phyloP scores from a whole-genome alignment of 2,329 filamentous ascomycete genomes.

The Xylariaceae sp. region DNA sequence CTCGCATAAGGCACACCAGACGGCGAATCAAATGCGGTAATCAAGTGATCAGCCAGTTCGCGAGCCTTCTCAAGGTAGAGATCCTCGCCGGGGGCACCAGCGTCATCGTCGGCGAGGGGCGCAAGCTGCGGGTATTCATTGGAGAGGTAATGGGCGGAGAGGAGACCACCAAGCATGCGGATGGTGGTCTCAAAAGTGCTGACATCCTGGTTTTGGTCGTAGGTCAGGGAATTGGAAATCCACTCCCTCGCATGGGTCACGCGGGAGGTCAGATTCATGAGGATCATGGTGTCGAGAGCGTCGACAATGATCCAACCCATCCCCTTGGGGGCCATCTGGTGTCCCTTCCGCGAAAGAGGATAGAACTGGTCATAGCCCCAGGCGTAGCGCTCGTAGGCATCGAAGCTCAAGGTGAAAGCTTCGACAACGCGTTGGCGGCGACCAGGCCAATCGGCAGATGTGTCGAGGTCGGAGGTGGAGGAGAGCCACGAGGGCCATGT shows the following conservation, averaged over 20 bases:
- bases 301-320: slow-evolving; percentile 99
- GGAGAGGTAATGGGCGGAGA: slow-evolving; percentile 94
- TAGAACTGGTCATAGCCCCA: slow-evolving; percentile 93
- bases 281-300: slow-evolving; percentile 90
- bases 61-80: slow-evolving; percentile 94
- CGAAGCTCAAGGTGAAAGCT: slow-evolving; percentile 88
- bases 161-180: slow-evolving; percentile 88
- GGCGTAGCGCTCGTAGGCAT: slow-evolving; percentile 84
- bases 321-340: slow-evolving; percentile 81
- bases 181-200: slow-evolving; percentile 98
- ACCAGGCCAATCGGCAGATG: slow-evolving; percentile 66
- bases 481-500: slow-evolving; percentile 54
- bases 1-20: slow-evolving; percentile 89
- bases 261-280: slow-evolving; percentile 93
- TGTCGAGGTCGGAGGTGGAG: slow-evolving; percentile 41
- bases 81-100: slow-evolving; percentile 74
- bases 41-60: slow-evolving; percentile 81
- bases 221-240: slow-evolving; percentile 76
- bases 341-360: slow-evolving; percentile 73
- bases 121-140: slow-evolving; percentile 77
- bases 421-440: slow-evolving; percentile 80
- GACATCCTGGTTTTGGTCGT: slow-evolving; percentile 91
- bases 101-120: slow-evolving; percentile 66
- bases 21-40: slow-evolving; percentile 81
- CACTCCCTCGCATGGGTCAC: slow-evolving; percentile 83